Conservation (phyloP, 176 grass and related monocot species). For the Oryza longistaminata region DNA sequence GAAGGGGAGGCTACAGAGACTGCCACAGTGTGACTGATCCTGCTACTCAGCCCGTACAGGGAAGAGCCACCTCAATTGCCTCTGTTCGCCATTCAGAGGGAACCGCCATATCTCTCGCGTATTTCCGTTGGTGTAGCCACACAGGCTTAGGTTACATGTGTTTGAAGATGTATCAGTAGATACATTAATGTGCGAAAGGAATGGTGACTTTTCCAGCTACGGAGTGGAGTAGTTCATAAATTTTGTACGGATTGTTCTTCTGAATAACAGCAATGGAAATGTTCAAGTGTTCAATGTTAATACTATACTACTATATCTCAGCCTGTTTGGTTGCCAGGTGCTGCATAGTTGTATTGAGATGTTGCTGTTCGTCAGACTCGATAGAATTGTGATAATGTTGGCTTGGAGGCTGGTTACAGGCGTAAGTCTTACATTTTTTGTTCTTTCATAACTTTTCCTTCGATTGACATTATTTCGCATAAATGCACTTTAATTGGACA, state of each 20-base stretch:
- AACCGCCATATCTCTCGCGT: constrained; percentile 22
- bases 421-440: neutral
- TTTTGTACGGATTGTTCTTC: neutral
- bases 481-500: neutral
- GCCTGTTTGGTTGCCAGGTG: neutral
- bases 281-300: neutral
- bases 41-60: constrained; percentile 59
- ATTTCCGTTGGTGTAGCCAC: neutral
- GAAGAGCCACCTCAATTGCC: constrained; percentile 60
- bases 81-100: constrained; percentile 51
- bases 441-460: neutral
- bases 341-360: neutral
- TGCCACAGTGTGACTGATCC: constrained; percentile 70
- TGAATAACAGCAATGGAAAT: neutral
- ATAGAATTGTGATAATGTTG: neutral
- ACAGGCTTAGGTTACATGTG: neutral
- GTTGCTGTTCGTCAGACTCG: neutral
- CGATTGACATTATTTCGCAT: neutral
- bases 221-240: neutral
- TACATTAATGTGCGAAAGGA: neutral
- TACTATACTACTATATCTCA: no score
- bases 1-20: constrained; percentile 75
- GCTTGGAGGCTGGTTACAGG: neutral
- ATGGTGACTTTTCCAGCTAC: neutral
- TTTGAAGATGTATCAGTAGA: neutral